These are phyloP conservation scores for Oryza glaberrima DNA, from an alignment of 176 grass and related monocot genomes.

Conservation along the genomic window DNA sequence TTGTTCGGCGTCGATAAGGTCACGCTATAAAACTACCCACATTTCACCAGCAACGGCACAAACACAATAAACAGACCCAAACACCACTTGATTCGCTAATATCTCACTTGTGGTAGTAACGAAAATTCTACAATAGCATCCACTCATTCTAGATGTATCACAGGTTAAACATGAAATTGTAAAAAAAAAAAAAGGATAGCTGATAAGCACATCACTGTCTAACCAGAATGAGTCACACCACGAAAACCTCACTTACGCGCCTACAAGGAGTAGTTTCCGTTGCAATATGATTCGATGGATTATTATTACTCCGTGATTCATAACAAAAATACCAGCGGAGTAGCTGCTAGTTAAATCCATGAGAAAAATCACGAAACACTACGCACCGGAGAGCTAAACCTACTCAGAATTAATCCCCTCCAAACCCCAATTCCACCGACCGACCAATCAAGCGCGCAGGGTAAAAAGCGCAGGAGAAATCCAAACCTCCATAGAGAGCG, in stretches of 20 bases:
- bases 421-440: conserved; percentile 38
- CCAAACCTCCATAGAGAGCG: conserved; percentile 48
- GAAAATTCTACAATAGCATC: conserved; percentile 16
- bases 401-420: conserved; percentile 36
- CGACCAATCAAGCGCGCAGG: not conserved
- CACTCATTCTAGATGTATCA: not conserved
- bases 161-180: not conserved
- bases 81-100: conserved; percentile 2
- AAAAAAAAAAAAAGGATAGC: not conserved
- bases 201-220: not conserved
- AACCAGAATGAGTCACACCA: not conserved
- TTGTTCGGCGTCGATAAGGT: not conserved
- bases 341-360: not conserved
- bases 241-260: conserved; percentile 32
- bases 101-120: not conserved
- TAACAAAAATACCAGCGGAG: not conserved
- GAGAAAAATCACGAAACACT: not conserved
- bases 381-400: conserved; percentile 33
- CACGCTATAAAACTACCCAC: conserved; percentile 24
- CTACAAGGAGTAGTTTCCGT: not conserved
- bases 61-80: not conserved
- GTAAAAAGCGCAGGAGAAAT: not conserved
- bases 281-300: not conserved
- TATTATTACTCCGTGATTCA: not conserved
- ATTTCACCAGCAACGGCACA: conserved; percentile 26